phyloP scores from a whole-genome alignment of 352 stramenopile species.

The Globisporangium abappressorium region DNA sequence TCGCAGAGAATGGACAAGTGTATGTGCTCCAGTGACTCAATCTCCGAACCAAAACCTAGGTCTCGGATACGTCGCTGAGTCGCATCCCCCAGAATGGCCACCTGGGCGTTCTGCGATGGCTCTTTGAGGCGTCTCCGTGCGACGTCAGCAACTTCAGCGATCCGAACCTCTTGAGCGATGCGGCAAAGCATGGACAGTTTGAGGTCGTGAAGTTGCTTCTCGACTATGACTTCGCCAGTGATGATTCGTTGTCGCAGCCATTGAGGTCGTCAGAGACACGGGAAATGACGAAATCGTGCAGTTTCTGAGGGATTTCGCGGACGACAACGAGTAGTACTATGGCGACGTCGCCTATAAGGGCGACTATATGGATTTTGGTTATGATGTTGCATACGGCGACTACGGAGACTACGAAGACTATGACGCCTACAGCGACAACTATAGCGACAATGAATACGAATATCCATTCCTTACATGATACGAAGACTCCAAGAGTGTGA shows the following conservation, averaged over 20 bases:
- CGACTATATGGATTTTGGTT: no score
- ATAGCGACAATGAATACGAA: no score
- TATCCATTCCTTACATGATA: no score
- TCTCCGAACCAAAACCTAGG: not conserved
- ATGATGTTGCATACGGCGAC: no score
- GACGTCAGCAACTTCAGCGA: not conserved
- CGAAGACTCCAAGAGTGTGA: no score
- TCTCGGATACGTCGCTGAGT: not conserved
- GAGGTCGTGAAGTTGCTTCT: not conserved
- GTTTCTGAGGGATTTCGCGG: not conserved
- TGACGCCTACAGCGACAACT: no score
- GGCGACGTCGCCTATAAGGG: no score
- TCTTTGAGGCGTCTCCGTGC: constrained; percentile 1
- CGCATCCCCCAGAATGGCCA: not conserved
- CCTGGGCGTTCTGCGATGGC: not conserved
- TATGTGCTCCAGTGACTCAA: constrained; percentile 6
- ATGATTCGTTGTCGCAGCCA: not conserved
- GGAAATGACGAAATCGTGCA: not conserved
- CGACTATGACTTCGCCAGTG: not conserved
- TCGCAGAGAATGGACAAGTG: not conserved
- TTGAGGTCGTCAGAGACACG: not conserved
- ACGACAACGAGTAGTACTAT: no score
- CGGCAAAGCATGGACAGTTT: not conserved
- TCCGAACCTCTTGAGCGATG: not conserved
- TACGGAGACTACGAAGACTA: no score